Evolutionary conservation across 2,329 filamentous ascomycete genomes (phyloP).

Genomic region (Ilyonectria destructans): DNA sequence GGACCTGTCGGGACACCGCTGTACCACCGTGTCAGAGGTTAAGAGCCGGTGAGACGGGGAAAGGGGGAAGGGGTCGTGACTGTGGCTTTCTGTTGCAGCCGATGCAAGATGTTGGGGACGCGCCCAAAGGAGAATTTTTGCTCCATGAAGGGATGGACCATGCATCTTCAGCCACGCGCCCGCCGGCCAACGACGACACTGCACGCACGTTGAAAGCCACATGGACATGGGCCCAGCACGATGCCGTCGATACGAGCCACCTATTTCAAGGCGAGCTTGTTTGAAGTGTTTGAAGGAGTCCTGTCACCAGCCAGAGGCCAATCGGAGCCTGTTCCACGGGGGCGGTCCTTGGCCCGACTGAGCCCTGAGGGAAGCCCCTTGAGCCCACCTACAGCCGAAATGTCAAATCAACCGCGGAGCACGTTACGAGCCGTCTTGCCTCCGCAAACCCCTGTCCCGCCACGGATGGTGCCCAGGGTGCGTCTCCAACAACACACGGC

Average conservation of each 20-base stretch:
- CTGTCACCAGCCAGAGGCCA: constrained; percentile 34
- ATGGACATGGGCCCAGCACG: constrained; percentile 11
- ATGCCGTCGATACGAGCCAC: constrained; percentile 23
- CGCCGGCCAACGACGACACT: constrained; percentile 9
- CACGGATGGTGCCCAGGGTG: constrained; percentile 5
- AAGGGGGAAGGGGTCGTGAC: constrained; percentile 6
- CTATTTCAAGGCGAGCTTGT: constrained; percentile 15
- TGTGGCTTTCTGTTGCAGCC: constrained; percentile 16
- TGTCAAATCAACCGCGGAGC: constrained; percentile 27
- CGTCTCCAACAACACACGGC: not conserved
- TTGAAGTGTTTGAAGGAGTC: constrained; percentile 26
- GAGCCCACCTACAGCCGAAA: constrained; percentile 21
- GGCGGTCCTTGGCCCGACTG: constrained; percentile 42
- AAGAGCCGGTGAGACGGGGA: constrained; percentile 23
- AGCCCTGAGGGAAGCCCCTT: constrained; percentile 36
- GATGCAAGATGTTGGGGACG: constrained; percentile 15
- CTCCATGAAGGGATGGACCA: not conserved
- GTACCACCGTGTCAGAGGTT: constrained; percentile 32
- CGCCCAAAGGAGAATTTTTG: constrained; percentile 29
- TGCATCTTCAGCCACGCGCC: constrained; percentile 24
- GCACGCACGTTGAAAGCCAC: constrained; percentile 29
- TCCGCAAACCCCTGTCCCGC: constrained; percentile 16
- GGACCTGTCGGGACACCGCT: not conserved
- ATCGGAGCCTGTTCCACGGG: constrained; percentile 49
- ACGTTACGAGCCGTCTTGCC: constrained; percentile 9